Evolutionary conservation across 139 green algal species (phyloP).

Genomic region (Chlamydomonas applanata): DNA sequence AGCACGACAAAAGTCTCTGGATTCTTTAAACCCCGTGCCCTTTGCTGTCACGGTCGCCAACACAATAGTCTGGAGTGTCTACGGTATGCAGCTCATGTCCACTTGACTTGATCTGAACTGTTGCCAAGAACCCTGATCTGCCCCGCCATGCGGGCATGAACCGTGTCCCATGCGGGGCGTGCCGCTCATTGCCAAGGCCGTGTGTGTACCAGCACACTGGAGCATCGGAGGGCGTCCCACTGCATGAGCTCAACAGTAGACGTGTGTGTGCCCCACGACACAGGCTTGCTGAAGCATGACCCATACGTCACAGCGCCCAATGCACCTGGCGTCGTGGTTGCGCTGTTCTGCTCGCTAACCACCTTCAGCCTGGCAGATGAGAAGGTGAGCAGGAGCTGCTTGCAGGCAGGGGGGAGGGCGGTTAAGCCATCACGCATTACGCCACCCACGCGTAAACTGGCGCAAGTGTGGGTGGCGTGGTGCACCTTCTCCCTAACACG

Average conservation of each 20-base stretch:
- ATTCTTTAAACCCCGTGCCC: constrained; percentile 58
- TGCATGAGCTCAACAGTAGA: constrained; percentile 2
- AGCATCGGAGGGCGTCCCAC: not conserved
- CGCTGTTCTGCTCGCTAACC: constrained; percentile 48
- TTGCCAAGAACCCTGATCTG: too few relatives aligned
- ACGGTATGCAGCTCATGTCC: constrained; percentile 30
- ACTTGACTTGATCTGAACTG: constrained; percentile 1
- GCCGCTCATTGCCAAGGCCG: too few relatives aligned
- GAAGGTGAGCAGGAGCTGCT: constrained; percentile 26
- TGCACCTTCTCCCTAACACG: too few relatives aligned
- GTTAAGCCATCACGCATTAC: not conserved
- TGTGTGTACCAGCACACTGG: too few relatives aligned
- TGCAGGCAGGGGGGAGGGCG: too few relatives aligned
- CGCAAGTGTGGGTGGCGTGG: too few relatives aligned
- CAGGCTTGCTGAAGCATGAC: constrained; percentile 44
- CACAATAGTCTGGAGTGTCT: constrained; percentile 55
- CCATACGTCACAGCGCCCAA: constrained; percentile 48
- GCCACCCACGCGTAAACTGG: too few relatives aligned
- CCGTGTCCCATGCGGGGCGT: too few relatives aligned
- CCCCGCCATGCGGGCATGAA: too few relatives aligned
- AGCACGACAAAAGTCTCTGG: not conserved
- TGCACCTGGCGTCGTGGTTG: constrained; percentile 38
- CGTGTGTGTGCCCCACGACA: not conserved
- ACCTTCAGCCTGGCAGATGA: constrained; percentile 46
- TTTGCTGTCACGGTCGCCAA: constrained; percentile 56